Percentiles rank a stretch among this genome's conserved stretches.
phyloP scores from a whole-genome alignment of 2,329 filamentous ascomycete genomes.

The Rhynchosporium agropyri region DNA sequence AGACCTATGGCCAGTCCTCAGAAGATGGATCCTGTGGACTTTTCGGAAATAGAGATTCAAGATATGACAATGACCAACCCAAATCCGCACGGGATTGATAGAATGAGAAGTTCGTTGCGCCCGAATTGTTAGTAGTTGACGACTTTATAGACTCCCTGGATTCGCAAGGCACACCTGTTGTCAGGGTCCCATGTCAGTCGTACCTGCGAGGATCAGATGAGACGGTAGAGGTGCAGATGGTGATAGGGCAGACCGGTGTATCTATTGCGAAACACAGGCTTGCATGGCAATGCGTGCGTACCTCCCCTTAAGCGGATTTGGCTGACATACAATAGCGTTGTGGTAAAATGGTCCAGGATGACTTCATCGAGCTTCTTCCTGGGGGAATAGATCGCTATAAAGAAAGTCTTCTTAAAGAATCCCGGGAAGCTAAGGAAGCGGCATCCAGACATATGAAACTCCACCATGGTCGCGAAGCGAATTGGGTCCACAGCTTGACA shows the following conservation, averaged over 20 bases:
- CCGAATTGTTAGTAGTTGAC: too few species aligned
- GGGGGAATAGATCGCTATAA: neutral
- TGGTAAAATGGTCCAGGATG: constrained; percentile 2
- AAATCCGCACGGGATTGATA: too few species aligned
- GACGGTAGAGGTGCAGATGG: neutral
- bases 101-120: too few species aligned
- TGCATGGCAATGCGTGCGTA: constrained; percentile 5
- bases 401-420: neutral
- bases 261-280: neutral
- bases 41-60: neutral
- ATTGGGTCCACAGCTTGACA: too few species aligned
- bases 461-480: too few species aligned
- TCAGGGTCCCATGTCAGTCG: too few species aligned
- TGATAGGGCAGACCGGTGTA: neutral
- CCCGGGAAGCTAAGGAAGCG: too few species aligned
- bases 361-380: neutral
- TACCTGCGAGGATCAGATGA: too few species aligned
- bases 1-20: neutral
- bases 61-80: too few species aligned
- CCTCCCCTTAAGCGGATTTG: neutral
- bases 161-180: too few species aligned
- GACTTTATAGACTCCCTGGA: too few species aligned
- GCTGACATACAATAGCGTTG: neutral
- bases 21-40: neutral
- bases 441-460: neutral